phyloP scores from a whole-genome alignment of 768 basidiomycete genomes.

The Tulasnella sp. region DNA sequence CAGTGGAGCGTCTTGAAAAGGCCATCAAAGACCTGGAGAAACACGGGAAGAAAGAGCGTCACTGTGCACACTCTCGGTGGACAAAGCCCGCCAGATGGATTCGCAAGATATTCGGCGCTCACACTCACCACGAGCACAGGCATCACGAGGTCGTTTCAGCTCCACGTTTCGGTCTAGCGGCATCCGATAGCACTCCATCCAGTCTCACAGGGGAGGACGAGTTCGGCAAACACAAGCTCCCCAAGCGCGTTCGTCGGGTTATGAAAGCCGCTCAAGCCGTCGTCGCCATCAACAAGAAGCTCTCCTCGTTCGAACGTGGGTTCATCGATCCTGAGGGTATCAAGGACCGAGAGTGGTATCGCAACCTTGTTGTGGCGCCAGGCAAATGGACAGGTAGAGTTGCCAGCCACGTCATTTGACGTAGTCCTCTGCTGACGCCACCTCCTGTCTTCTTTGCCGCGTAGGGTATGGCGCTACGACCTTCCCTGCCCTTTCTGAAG shows the following conservation, averaged over 20 bases:
- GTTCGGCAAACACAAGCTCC: slow-evolving; percentile 27
- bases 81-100: slow-evolving; percentile 4
- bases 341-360: slow-evolving; percentile 56
- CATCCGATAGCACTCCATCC: not conserved
- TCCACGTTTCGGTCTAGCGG: not conserved
- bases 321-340: slow-evolving; percentile 58
- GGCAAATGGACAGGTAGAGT: slow-evolving; percentile 67
- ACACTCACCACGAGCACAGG: not conserved
- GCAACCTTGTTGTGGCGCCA: slow-evolving; percentile 74
- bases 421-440: not conserved
- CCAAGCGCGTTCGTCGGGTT: slow-evolving; percentile 48
- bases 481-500: slow-evolving; percentile 67
- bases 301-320: slow-evolving; percentile 63
- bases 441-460: not conserved
- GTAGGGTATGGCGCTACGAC: slow-evolving; percentile 73
- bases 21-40: slow-evolving; percentile 21
- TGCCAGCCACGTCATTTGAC: not conserved
- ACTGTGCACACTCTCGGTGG: slow-evolving; percentile 4
- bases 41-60: slow-evolving; percentile 18
- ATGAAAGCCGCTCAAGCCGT: slow-evolving; percentile 24
- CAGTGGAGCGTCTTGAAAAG: slow-evolving; percentile 29
- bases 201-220: not conserved
- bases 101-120: slow-evolving; percentile 14
- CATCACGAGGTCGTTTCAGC: not conserved
- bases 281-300: slow-evolving; percentile 41